Evolutionary conservation across 2,329 filamentous ascomycete species (phyloP).

Genomic region (Colletotrichum musicola): DNA sequence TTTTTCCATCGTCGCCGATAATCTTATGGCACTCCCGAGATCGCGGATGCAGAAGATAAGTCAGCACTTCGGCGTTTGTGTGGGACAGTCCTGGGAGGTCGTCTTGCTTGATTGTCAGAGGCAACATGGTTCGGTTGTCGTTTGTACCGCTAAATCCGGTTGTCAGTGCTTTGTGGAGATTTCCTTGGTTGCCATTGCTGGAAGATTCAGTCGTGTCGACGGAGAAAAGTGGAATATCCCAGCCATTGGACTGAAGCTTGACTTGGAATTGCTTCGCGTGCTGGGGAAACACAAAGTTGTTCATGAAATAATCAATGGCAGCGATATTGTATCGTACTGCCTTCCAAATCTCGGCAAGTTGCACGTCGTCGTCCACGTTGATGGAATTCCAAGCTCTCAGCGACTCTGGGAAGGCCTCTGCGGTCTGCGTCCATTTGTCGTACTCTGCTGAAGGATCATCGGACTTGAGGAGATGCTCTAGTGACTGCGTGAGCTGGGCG

Average conservation of each 20-base stretch:
- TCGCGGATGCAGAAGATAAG: slow-evolving; percentile 65
- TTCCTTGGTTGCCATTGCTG: not conserved
- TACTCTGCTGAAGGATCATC: slow-evolving; percentile 71
- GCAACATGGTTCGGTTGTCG: slow-evolving; percentile 71
- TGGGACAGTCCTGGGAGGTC: slow-evolving; percentile 69
- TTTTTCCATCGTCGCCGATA: slow-evolving; percentile 44
- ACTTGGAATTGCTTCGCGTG: slow-evolving; percentile 74
- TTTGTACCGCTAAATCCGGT: slow-evolving; percentile 82
- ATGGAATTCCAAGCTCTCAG: slow-evolving; percentile 67
- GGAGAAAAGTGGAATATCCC: slow-evolving; percentile 71
- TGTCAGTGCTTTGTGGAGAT: slow-evolving; percentile 53
- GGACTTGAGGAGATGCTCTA: slow-evolving; percentile 64
- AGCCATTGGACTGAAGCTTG: slow-evolving; percentile 75
- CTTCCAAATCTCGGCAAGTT: slow-evolving; percentile 64
- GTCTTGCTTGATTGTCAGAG: slow-evolving; percentile 70
- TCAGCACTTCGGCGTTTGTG: slow-evolving; percentile 74
- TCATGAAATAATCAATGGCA: slow-evolving; percentile 71
- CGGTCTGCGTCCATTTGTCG: slow-evolving; percentile 59
- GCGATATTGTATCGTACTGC: slow-evolving; percentile 61
- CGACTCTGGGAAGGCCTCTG: slow-evolving; percentile 55
- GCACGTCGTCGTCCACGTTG: slow-evolving; percentile 68
- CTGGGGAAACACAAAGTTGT: slow-evolving; percentile 73
- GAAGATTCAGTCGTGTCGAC: slow-evolving; percentile 27
- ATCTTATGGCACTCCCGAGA: slow-evolving; percentile 61
- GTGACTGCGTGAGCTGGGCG: slow-evolving; percentile 60